Conservation (phyloP, 352 stramenopile species). For the Globisporangium okanoganense region DNA sequence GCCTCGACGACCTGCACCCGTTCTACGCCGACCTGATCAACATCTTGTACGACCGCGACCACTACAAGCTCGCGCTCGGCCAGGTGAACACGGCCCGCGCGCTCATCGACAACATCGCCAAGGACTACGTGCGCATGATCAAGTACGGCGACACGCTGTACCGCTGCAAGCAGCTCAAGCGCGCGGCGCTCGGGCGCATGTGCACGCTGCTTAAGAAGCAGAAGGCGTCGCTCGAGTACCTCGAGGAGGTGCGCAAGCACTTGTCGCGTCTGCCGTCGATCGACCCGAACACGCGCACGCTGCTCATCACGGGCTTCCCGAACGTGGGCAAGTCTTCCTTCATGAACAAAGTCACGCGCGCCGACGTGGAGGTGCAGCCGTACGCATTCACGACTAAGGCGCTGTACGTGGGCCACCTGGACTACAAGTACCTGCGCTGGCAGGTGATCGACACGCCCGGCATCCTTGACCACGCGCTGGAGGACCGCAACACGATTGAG, state of each 20-base stretch:
- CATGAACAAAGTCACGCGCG: constrained; percentile 99
- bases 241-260: constrained; percentile 97
- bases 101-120: constrained; percentile 96
- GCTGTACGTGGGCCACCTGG: constrained; percentile 99
- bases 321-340: constrained; percentile 99
- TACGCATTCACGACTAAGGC: constrained; percentile 99
- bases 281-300: constrained; percentile 98
- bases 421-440: constrained; percentile 99
- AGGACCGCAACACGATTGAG: constrained; percentile 99
- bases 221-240: constrained; percentile 97
- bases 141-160: constrained; percentile 99
- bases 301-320: constrained; percentile 98
- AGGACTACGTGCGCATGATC: constrained; percentile 99
- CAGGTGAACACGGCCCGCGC: constrained; percentile 99
- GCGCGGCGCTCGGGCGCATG: constrained; percentile 98
- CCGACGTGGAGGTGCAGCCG: constrained; percentile 99
- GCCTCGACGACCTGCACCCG: constrained; percentile 96
- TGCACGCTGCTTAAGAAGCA: constrained; percentile 99
- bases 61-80: constrained; percentile 99
- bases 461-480: constrained; percentile 99
- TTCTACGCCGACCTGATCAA: constrained; percentile 99
- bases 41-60: constrained; percentile 99
- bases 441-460: constrained; percentile 99
- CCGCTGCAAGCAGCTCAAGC: constrained; percentile 99
- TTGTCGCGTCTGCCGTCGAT: constrained; percentile 98